Evolutionary conservation across 1,139 yeast genomes (phyloP).

Genomic region (Kurtzmaniella quercitrusa): DNA sequence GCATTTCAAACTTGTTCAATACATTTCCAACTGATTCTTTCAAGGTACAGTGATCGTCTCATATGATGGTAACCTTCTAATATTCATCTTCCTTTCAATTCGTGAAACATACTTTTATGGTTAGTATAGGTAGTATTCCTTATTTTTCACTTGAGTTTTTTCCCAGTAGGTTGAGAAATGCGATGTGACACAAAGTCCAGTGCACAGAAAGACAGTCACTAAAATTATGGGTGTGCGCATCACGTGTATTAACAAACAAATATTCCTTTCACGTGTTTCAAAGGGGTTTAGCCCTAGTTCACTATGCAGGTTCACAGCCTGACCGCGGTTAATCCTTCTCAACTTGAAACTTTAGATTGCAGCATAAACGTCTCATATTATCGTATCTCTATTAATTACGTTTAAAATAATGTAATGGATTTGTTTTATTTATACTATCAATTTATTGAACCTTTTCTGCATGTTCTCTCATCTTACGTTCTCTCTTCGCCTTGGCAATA

Average conservation of each 20-base stretch:
- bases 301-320: too few relatives aligned
- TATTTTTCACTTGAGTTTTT: slow-evolving; percentile 3
- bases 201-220: not conserved
- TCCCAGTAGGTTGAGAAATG: slow-evolving; percentile 2
- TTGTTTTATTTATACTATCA: not conserved
- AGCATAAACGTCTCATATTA: not conserved
- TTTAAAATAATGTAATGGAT: too few relatives aligned
- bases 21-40: not conserved
- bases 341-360: too few relatives aligned
- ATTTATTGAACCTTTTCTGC: slow-evolving; percentile 32
- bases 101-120: slow-evolving; percentile 3
- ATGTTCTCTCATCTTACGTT: slow-evolving; percentile 46
- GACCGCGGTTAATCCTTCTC: not conserved
- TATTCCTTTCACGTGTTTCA: not conserved
- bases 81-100: not conserved
- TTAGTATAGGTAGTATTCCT: slow-evolving; percentile 2
- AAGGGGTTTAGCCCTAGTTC: not conserved
- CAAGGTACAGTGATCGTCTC: not conserved
- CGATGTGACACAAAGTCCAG: slow-evolving; percentile 2
- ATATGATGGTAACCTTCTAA: not conserved
- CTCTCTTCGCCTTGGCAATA: slow-evolving; percentile 60
- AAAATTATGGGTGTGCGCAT: not conserved
- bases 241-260: not conserved
- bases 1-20: not conserved
- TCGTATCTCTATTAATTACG: not conserved